These are phyloP conservation scores for Trichoderma lentiforme DNA, from an alignment of 2,329 filamentous ascomycete species.

Conservation along the genomic window DNA sequence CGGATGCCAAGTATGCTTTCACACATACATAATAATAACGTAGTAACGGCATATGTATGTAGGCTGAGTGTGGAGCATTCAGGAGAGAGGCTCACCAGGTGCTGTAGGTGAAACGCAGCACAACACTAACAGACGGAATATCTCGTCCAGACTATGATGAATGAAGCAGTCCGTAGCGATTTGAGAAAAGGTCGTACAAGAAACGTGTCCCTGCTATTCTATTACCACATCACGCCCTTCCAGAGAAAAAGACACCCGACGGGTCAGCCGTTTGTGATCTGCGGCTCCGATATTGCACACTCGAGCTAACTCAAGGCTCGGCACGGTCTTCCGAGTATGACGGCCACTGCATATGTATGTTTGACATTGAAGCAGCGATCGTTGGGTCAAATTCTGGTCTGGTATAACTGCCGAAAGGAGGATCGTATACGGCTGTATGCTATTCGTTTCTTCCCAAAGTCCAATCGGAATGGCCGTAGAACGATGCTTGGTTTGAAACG, in stretches of 20 bases:
- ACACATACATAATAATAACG: neutral
- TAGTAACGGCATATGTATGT: neutral
- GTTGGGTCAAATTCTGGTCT: neutral
- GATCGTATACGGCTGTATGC: neutral
- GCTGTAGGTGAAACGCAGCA: neutral
- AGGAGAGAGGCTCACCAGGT: neutral
- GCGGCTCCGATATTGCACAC: neutral
- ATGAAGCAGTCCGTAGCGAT: neutral
- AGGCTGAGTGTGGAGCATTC: neutral
- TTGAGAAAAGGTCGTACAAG: neutral
- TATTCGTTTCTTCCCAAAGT: neutral
- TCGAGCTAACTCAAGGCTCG: neutral
- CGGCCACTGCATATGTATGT: neutral
- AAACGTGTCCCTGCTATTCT: neutral
- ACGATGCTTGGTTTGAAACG: neutral
- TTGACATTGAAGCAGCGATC: neutral
- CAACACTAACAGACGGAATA: neutral
- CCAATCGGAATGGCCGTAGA: constrained; percentile 5
- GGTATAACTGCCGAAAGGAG: neutral
- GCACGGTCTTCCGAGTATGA: neutral
- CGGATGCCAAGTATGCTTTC: neutral
- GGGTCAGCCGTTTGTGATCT: neutral
- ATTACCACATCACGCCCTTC: neutral
- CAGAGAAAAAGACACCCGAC: neutral
- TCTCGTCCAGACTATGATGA: neutral